Evolutionary conservation across 176 grass and related monocot genomes (phyloP).

Genomic region (Cymbopogon citratus): DNA sequence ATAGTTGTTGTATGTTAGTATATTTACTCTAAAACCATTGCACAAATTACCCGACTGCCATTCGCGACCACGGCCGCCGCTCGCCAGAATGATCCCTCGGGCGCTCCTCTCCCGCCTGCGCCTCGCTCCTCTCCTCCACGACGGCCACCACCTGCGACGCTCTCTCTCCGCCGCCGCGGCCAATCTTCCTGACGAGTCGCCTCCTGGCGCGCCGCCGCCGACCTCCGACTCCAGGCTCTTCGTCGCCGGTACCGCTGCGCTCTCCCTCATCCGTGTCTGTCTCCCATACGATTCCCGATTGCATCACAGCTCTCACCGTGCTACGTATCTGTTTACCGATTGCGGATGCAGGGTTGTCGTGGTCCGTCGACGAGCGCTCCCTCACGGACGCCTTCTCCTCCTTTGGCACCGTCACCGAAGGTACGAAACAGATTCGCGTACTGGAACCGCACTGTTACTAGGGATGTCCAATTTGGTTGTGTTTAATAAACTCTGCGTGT

Average conservation of each 20-base stretch:
- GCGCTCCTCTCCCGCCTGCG: conserved; percentile 31
- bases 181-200: conserved; percentile 5
- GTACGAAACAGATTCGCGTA: conserved; percentile 12
- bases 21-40: neutral
- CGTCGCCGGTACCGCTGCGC: conserved; percentile 45
- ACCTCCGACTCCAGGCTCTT: conserved; percentile 73
- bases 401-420: conserved; percentile 81
- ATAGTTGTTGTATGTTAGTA: no score
- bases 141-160: neutral
- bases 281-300: neutral
- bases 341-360: conserved; percentile 52
- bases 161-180: conserved; percentile 15
- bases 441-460: neutral
- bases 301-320: neutral
- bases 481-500: conserved; percentile 15
- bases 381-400: conserved; percentile 77
- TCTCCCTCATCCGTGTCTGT: neutral
- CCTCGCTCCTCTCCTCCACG: neutral
- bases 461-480: neutral
- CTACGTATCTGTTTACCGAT: neutral
- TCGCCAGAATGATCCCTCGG: neutral
- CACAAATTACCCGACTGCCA: neutral
- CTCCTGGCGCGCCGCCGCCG: conserved; percentile 14
- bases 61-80: neutral
- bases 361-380: conserved; percentile 77